Base-by-base conservation (phyloP, 208 protist species). In the Spongospora subterranea region DNA sequence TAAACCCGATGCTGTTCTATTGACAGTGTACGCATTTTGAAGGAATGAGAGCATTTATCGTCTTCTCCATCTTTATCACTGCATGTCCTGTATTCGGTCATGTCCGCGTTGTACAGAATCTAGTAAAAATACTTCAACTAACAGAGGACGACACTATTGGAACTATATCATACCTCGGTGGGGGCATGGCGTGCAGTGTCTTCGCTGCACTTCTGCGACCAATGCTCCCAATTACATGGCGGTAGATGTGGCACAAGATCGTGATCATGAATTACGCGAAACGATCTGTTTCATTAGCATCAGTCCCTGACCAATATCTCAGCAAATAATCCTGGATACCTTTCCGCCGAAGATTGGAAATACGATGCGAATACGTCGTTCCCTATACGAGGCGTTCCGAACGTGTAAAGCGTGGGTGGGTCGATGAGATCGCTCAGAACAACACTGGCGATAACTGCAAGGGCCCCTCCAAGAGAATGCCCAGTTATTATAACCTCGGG, bases 211-310 rank as follows among this genome's bases (percentile, higher is more conserved):
- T n/a, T n/a, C 35, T 17, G 35, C 6, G 17, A 39, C 50, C 50
- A 60, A 29, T 6, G 40, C 35, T 40, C 17, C 71, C 50, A 60
- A 60, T 6, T 39, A 43, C 71, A 82, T 35, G 71, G 71, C 6
- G 71, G 71, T 43, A 82, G n/a, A 82, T 82, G 71, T 20, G 71
- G 71, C n/a, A 82, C 71, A 82, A 82, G 6, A 82, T 82, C 71
- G 71, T 82, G 71, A 82, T 82, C 71, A n/a, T 82, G 71, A 39
- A 82, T 43, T 6, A 82, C 71, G 6, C 71, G 71, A 35, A 39
- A 82, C 35, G 35, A 20, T n/a, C 71, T 82, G 6, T 13, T 20
- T 6, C 50, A 82, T 82, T 20, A 82, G 6, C 17, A 40, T 35
- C 6, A 20, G 35, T 82, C 71, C 6, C 24, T 29, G 24, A 24